Evolutionary conservation across 176 grass and related monocot species (phyloP), one percentile per base, ranked within the genome.

Genomic region (Alloteropsis semialata): DNA sequence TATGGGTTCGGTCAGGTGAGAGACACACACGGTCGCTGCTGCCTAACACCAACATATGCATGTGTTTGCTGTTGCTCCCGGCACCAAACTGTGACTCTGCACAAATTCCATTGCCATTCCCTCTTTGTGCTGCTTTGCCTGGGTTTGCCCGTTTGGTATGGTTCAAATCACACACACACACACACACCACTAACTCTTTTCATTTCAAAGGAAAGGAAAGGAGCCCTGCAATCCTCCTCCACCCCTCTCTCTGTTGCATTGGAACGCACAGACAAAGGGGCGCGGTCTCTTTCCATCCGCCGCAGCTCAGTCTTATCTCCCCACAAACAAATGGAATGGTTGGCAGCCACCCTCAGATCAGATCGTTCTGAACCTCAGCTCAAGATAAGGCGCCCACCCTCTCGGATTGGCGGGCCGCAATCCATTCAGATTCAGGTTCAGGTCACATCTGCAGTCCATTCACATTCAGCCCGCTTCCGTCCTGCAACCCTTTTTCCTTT

Each of bases 311-410:
- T 67, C 69, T 75, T 84, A 81, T 85, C 77, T 69, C n/a, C n/a
- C 55, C 60, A n/a, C 5, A 61, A 85, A 80, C 67, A 84, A 80
- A 76, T n/a, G n/a, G 77, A 74, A 81, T 62, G 85, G 65, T 5
- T 63, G 44, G 65, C 53, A 61, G 67, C 77, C 68, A 65, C 34
- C 75, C 70, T 87, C 79, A 29, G 73, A 78, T 64, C 72, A 41
- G 72, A 83, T 78, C 73, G 11, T 37, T 73, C 67, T 6, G 66
- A 76, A 51, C 22, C 21, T 43, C 45, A 83, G 27, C 25, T 78
- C 25, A 24, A 41, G 87, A 76, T 81, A 76, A 75, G 64, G 53
- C 27, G 33, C 68, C 73, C 10, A 45, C 58, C n/a, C 36, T 42
- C 43, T 84, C 24, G 0, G 0, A 84, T 59, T 84, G 87, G 80